These are phyloP conservation scores for Byssothecium circinans DNA, from an alignment of 2,329 filamentous ascomycete genomes.

Conservation along the genomic window DNA sequence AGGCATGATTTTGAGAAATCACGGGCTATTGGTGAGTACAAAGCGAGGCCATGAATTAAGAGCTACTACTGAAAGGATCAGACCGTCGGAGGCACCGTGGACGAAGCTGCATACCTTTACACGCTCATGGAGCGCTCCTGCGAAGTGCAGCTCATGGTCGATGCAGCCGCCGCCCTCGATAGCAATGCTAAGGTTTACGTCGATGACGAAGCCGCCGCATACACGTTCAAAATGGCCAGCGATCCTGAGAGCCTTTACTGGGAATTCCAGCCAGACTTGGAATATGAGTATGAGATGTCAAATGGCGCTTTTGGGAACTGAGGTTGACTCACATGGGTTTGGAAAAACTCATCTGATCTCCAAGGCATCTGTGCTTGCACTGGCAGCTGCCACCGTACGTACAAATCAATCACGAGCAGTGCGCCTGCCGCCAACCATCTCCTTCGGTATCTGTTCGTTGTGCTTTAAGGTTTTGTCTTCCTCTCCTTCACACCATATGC, in stretches of 20 bases:
- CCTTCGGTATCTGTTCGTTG: not conserved
- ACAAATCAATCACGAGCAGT: not conserved
- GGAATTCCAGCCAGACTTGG: conserved; percentile 56
- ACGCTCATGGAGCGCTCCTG: conserved; percentile 69
- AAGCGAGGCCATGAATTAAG: not conserved
- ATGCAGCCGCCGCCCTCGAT: conserved; percentile 66
- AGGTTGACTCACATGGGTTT: not conserved
- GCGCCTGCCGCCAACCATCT: not conserved
- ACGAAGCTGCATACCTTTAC: conserved; percentile 73
- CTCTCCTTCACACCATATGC: not conserved
- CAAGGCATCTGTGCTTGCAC: no score
- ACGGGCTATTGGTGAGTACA: conserved; percentile 61
- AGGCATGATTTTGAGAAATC: conserved; percentile 68
- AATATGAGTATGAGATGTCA: conserved; percentile 46
- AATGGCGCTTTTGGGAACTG: conserved; percentile 26
- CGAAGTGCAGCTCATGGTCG: conserved; percentile 66
- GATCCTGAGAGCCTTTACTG: conserved; percentile 55
- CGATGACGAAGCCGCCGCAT: conserved; percentile 58
- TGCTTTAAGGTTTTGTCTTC: not conserved
- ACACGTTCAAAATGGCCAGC: conserved; percentile 54
- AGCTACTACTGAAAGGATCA: conserved; percentile 12
- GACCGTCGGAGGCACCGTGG: conserved; percentile 71
- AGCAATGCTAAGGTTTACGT: conserved; percentile 57
- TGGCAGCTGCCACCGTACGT: not conserved
- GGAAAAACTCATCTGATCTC: no score